Percentiles rank a stretch among this genome's conserved stretches.
These are phyloP conservation scores for Cupressus sempervirens DNA, from an alignment of 75 land plant species.

Conservation along the genomic window DNA sequence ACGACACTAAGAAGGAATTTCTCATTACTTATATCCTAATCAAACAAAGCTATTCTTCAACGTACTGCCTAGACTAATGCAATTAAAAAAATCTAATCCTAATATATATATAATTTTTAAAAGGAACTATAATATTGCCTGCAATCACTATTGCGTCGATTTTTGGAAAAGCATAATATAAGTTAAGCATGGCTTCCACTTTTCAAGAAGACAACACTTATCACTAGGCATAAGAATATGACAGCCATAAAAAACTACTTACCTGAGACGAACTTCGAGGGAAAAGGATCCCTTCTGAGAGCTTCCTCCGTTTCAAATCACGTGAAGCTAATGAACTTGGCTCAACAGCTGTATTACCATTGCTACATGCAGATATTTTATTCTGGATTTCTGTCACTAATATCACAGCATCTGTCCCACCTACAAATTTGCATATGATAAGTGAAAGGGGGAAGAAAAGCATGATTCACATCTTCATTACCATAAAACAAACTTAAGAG, in stretches of 20 bases:
- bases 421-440: too few relatives aligned
- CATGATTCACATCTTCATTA: too few relatives aligned
- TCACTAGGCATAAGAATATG: not conserved
- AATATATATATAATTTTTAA: not conserved
- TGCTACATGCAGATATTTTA: not conserved
- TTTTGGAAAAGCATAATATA: not conserved
- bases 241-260: not conserved
- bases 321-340: not conserved
- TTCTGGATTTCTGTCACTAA: not conserved
- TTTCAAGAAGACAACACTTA: not conserved
- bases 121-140: not conserved
- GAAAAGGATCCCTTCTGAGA: not conserved
- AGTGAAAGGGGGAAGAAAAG: too few relatives aligned
- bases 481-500: too few relatives aligned
- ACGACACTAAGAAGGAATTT: not conserved
- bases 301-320: slow-evolving; percentile 3
- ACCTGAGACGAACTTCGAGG: not conserved
- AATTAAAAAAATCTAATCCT: not conserved
- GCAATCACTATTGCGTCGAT: not conserved
- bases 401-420: not conserved
- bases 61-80: not conserved
- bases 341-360: not conserved
- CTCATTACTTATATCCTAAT: not conserved
- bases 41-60: not conserved
- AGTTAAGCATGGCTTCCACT: not conserved